Evolutionary conservation across 192 early-diverging fungal genomes (phyloP), one percentile per base, ranked within the genome.

Genomic region (Gamsiella multidivaricata): DNA sequence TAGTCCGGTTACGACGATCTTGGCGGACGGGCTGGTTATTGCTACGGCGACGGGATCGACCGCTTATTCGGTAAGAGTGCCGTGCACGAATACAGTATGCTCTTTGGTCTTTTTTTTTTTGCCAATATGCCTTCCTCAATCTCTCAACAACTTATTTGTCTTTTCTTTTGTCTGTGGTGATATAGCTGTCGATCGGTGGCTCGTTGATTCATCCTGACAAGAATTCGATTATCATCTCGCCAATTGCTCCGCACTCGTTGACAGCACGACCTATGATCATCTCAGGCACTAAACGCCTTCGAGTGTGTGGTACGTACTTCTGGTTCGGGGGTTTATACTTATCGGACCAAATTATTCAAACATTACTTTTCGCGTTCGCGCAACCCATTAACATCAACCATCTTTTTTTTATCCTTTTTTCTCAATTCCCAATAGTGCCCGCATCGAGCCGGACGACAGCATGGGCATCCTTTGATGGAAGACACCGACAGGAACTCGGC

Each of bases 41-140:
- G 93, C 95, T 0, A 97, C 97, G 8, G 91, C 95, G n/a, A 99
- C 97, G 0, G 97, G 97, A 34, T 91, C 90, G 2, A 94, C 93
- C 0, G 93, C 93, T 8, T 94, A 94, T 46, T 92, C 91, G 62
- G 79, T 93, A 86, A 39, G 18, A 20, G 1, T 8, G 22, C 9
- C 23, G 47, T 23, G 12, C 18, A 0, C 41, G 18, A 18, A 42
- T 42, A 42, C 18, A 15, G 18, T 1, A 42, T 1, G 41, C 11
- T 50, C 20, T 17, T 22, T 22, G 18, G 22, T 50, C 20, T 50
- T 50, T 50, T 2, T 50, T 50, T 2, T 2, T 50, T 56, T 56
- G n/a, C 5, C 23, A 15, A 22, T 4, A 3, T n/a, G n/a, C n/a
- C n/a, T n/a, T n/a, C n/a, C n/a, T n/a, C n/a, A n/a, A n/a, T n/a